These are phyloP conservation scores for Rhazya stricta DNA, from an alignment of 257 asterid species.

Conservation along the genomic window DNA sequence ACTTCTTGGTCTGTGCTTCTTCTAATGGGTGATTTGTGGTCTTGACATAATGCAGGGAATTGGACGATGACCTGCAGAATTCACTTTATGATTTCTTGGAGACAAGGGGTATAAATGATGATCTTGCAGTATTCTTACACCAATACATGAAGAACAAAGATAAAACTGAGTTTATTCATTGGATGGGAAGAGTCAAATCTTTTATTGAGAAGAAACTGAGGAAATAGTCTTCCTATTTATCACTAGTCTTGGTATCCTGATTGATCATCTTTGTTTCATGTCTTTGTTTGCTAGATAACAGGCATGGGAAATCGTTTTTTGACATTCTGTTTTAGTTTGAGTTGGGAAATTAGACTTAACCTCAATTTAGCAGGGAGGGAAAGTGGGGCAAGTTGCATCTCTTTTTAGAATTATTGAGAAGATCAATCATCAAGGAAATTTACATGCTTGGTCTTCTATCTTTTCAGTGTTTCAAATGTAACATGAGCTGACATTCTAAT, in stretches of 20 bases:
- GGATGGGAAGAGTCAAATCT: constrained; percentile 61
- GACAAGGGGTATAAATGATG: constrained; percentile 69
- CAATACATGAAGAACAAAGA: constrained; percentile 64
- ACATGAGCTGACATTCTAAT: neutral
- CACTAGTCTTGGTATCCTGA: constrained; percentile 7
- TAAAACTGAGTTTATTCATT: constrained; percentile 64
- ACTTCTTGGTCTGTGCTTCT: neutral
- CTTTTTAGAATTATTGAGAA: neutral
- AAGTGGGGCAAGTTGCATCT: neutral
- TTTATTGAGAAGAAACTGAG: constrained; percentile 47
- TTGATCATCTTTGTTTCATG: constrained; percentile 3
- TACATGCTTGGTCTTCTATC: neutral
- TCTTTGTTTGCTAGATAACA: constrained; percentile 12
- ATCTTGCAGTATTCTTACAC: constrained; percentile 67
- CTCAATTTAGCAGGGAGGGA: neutral
- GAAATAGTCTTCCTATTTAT: constrained; percentile 11
- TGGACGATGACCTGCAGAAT: constrained; percentile 70
- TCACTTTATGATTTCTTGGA: constrained; percentile 74
- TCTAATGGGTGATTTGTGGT: constrained; percentile 11
- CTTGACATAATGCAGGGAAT: constrained; percentile 51
- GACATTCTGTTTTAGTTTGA: constrained; percentile 1
- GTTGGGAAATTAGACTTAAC: neutral
- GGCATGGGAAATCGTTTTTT: neutral
- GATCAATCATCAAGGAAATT: neutral
- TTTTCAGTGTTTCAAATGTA: neutral